These are phyloP conservation scores for Chrysoporthe austroafricana DNA, from an alignment of 2,329 filamentous ascomycete species.

Conservation along the genomic window DNA sequence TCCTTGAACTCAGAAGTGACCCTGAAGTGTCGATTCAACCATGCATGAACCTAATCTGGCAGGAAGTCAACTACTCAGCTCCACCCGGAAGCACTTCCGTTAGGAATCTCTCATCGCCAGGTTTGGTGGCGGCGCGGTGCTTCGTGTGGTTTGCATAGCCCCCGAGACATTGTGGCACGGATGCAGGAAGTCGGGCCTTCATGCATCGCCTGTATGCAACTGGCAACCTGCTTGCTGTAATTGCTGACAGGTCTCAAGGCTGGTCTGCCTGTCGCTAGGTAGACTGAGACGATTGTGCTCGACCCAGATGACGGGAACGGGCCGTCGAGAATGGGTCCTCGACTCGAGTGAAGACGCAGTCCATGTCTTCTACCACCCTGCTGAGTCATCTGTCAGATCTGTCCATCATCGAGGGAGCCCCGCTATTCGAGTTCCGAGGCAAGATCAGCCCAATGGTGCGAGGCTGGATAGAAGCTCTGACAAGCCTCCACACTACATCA, in stretches of 20 bases:
- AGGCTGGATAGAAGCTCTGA: constrained; percentile 5
- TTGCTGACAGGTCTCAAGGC: neutral
- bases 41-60: neutral
- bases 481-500: neutral
- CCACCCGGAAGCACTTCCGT: neutral
- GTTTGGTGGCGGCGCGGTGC: constrained; percentile 12
- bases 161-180: constrained; percentile 4
- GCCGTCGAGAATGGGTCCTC: neutral
- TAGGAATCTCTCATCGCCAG: neutral
- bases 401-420: neutral
- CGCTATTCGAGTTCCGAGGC: neutral
- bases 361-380: neutral
- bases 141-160: constrained; percentile 11
- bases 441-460: neutral
- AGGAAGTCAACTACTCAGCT: neutral
- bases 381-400: constrained; percentile 7
- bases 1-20: neutral
- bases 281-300: neutral
- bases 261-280: neutral
- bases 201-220: constrained; percentile 2
- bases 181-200: neutral
- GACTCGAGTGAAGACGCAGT: neutral
- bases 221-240: neutral
- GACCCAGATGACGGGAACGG: constrained; percentile 6
- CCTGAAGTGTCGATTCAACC: neutral